A percentile compares a stretch with the other conserved stretches of the same genome.
These are phyloP conservation scores for Saccharum officinarum DNA, from an alignment of 176 grass and related monocot genomes.

Conservation along the genomic window DNA sequence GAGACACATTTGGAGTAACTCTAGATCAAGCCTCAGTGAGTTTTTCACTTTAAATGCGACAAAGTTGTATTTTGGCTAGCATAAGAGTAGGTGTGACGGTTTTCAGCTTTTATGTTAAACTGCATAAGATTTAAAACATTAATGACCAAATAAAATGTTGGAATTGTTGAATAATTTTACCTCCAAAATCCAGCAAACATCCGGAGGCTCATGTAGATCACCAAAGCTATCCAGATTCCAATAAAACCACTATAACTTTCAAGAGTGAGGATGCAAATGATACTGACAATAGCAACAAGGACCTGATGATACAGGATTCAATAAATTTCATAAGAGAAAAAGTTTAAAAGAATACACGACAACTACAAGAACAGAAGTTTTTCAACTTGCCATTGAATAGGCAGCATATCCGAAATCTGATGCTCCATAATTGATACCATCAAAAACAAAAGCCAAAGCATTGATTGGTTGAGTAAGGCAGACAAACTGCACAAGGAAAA, in stretches of 20 bases:
- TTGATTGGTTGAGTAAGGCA: constrained; percentile 82
- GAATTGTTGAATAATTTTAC: constrained; percentile 34
- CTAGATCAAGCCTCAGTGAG: not conserved
- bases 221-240: constrained; percentile 86
- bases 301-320: constrained; percentile 40
- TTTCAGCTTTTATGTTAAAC: not conserved
- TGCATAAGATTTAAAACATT: not conserved
- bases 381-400: constrained; percentile 72
- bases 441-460: constrained; percentile 85
- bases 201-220: constrained; percentile 81
- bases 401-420: constrained; percentile 90
- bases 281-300: constrained; percentile 71
- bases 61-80: not conserved
- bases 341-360: not conserved
- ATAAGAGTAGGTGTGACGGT: not conserved
- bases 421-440: constrained; percentile 90
- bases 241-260: constrained; percentile 55
- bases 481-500: constrained; percentile 63
- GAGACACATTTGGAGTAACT: not conserved
- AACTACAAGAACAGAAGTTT: constrained; percentile 5
- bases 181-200: constrained; percentile 82
- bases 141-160: not conserved
- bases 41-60: not conserved
- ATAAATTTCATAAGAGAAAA: not conserved
- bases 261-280: constrained; percentile 56